Base-by-base conservation (phyloP, 495 filamentous ascomycete genomes). In the Aspergillus carlsbadensis region DNA sequence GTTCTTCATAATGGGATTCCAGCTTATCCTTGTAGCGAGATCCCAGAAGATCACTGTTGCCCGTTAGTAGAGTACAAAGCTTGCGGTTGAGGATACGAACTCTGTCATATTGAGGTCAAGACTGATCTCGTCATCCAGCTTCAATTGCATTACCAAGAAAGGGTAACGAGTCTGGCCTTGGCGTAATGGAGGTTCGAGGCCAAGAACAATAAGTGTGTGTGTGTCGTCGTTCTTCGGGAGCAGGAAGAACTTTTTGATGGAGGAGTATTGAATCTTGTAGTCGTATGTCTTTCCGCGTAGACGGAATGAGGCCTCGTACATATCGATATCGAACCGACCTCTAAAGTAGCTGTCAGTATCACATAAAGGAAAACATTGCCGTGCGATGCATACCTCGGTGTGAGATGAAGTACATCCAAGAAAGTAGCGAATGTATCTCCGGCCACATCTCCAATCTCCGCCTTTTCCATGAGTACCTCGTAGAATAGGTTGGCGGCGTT, bases 281-380 rank as follows among this genome's bases (percentile, higher is more conserved):
- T 98, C 95, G 80, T 99, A 99, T 29, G 95, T 99, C 74, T 98
- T 98, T 47, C 95, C 95, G 46, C 95, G 93, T 54, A 99, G 84
- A 54, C 95, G 88, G 83, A 99, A 98, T 5, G 95, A 98, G 1
- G 85, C 84, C 69, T 98, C 95, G 81, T 98, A 99, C 90, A 99
- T 96, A 70, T 98, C 95, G 79, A 98, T 96, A 71, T 97, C 95
- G 81, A 98, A 99, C 47, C 95, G 94, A 69, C 95, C 95, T 88
- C 94, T 96, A 54, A 6, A 56, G 17, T 15, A 36, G 64, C 52
- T 81, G 74, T 72, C 52, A 71, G 54, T 43, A 61, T 35, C 17
- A 20, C 13, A 43, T 24, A 2, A 10, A 24, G 11, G 22, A 36
- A 6, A 20, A 2, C 24, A 20, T 10, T 22, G 17, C 26, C 7